Base-by-base conservation (phyloP, 2,329 filamentous ascomycete species). In the Aspergillus neotritici region DNA sequence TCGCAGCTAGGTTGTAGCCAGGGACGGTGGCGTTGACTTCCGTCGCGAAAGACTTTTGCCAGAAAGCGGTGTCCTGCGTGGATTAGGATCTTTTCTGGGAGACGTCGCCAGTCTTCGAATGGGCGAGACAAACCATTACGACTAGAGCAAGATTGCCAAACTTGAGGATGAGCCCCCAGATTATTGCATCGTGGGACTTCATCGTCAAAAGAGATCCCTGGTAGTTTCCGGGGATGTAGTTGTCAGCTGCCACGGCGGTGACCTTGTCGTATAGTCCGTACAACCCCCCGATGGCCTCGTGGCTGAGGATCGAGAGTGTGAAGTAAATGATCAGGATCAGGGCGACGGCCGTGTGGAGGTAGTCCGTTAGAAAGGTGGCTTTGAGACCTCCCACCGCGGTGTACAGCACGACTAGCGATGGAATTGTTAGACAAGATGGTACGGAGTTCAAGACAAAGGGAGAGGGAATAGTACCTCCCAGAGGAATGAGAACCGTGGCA, bases 41-140 rank as follows among this genome's bases (percentile, higher is more conserved):
- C 1, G 70, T 66, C 1, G 72, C 72, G 47, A 76, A 76, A 0
- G 68, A 70, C 56, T 77, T 76, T 43, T 75, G 72, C 71, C 72
- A 77, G 55, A 76, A 77, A 1, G 68, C 73, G 4, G 72, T 76
- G 48, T 76, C 70, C 57, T 64, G 40, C 16, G 3, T 9, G 16
- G 2, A 33, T 37, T 28, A 48, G 38, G 7, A 25, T 9, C 21
- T 9, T 31, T 31, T 34, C 5, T 34, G 12, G 5, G 11, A 31
- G 31, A 10, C 12, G 21, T 25, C 21, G 6, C 3, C 5, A 4
- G 13, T 16, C 4, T n/a, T 6, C 10, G 11, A 2, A 15, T 6
- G 8, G 5, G 6, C 4, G 15, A 28, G 9, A 17, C 54, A 46
- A 55, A 63, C 67, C 71, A 76, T 75, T 4, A 74, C 61, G 0